Percentiles rank a stretch among this genome's conserved stretches.
phyloP scores from a whole-genome alignment of 495 filamentous ascomycete species.

The Darksidea phi region DNA sequence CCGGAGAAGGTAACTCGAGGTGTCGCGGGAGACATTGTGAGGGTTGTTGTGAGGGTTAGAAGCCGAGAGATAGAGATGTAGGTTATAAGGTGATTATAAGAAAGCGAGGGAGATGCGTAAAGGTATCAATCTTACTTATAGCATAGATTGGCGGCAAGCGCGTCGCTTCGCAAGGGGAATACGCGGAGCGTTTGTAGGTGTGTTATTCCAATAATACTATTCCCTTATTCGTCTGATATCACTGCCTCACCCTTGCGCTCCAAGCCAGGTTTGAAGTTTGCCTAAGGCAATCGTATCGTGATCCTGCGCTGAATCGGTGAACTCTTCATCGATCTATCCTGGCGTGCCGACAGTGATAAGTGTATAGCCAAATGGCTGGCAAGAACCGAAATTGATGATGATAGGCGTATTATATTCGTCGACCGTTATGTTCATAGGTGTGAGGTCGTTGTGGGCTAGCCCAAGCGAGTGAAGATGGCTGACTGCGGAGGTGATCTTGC shows the following conservation, averaged over 20 bases:
- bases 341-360: constrained; percentile 32
- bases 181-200: too few species aligned
- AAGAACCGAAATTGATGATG: too few species aligned
- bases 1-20: too few species aligned
- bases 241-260: background rate
- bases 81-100: too few species aligned
- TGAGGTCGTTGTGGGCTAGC: constrained; percentile 37
- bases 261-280: constrained; percentile 29
- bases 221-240: constrained; percentile 8
- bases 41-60: too few species aligned
- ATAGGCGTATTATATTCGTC: constrained; percentile 19
- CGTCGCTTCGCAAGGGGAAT: too few species aligned
- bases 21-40: too few species aligned
- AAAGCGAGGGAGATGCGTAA: too few species aligned
- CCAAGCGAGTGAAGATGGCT: constrained; percentile 33
- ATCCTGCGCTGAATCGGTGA: constrained; percentile 12
- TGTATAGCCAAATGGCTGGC: constrained; percentile 25
- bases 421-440: constrained; percentile 25
- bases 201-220: background rate
- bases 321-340: constrained; percentile 31
- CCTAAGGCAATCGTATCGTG: constrained; percentile 26
- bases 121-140: too few species aligned
- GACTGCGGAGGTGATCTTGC: constrained; percentile 17
- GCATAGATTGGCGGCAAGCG: too few species aligned
- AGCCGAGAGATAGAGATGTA: too few species aligned